phyloP scores from a whole-genome alignment of 176 grass and related monocot genomes.

The Zizania latifolia region DNA sequence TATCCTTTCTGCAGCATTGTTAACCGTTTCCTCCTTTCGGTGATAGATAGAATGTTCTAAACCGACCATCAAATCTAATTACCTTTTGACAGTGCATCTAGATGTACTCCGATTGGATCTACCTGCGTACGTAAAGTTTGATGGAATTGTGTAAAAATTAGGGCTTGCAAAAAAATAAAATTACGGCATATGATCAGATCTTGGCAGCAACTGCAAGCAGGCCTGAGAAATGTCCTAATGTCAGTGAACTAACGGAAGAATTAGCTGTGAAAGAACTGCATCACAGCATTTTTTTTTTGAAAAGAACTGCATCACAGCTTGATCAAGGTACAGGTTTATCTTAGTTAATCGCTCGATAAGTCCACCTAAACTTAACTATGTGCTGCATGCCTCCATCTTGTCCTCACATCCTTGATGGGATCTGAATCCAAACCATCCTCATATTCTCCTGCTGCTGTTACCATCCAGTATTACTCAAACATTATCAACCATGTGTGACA shows the following conservation, averaged over 20 bases:
- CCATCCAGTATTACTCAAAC: conserved; percentile 42
- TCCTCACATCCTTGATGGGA: conserved; percentile 52
- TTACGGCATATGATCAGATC: conserved; percentile 32
- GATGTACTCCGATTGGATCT: conserved; percentile 30
- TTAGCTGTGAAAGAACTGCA: conserved; percentile 74
- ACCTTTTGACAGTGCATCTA: conserved; percentile 34
- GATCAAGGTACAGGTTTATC: conserved; percentile 35
- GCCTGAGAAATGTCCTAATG: conserved; percentile 40
- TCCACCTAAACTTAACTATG: conserved; percentile 49
- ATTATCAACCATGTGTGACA: conserved; percentile 56
- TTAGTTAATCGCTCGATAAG: conserved; percentile 12
- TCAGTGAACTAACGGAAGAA: conserved; percentile 56
- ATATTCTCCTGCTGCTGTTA: conserved; percentile 68
- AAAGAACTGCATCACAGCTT: too few species aligned
- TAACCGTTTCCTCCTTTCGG: conserved; percentile 28
- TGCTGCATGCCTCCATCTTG: conserved; percentile 35
- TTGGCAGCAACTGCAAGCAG: conserved; percentile 26
- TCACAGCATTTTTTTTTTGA: too few species aligned
- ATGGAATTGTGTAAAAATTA: conserved; percentile 11
- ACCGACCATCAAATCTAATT: conserved; percentile 26
- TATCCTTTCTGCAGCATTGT: too few species aligned
- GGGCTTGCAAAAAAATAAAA: not conserved
- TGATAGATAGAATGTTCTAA: conserved; percentile 52
- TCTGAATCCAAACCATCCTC: conserved; percentile 59
- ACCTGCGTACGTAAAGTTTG: conserved; percentile 25